Evolutionary conservation across 1,284 basidiomycete genomes (phyloP).

Genomic region (Marasmius tenuissimus): DNA sequence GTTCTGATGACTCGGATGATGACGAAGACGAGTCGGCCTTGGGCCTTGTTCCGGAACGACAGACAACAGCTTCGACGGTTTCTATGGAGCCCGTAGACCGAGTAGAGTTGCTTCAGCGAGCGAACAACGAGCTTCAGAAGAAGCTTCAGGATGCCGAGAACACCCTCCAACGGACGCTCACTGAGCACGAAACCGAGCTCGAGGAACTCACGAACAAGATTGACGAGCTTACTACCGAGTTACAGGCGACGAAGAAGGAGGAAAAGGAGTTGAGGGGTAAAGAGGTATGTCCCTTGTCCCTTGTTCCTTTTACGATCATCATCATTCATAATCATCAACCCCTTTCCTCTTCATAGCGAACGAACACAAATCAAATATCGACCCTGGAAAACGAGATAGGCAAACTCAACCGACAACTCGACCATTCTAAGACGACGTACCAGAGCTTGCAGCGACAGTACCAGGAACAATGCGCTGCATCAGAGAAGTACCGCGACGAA

Average conservation of each 20-base stretch:
- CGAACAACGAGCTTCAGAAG: slow-evolving; percentile 71
- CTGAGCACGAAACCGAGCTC: slow-evolving; percentile 75
- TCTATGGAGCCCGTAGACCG: slow-evolving; percentile 67
- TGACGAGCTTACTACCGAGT: slow-evolving; percentile 73
- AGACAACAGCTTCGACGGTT: slow-evolving; percentile 53
- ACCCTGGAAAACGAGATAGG: slow-evolving; percentile 77
- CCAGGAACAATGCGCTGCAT: slow-evolving; percentile 79
- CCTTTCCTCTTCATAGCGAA: slow-evolving; percentile 40
- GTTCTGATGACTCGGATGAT: slow-evolving; percentile 17
- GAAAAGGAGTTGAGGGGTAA: slow-evolving; percentile 86
- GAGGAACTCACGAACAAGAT: slow-evolving; percentile 72
- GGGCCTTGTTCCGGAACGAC: slow-evolving; percentile 60
- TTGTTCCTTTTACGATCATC: not conserved
- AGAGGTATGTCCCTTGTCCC: slow-evolving; percentile 52
- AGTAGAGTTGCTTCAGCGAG: slow-evolving; percentile 66
- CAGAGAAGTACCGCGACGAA: slow-evolving; percentile 71
- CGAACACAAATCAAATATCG: slow-evolving; percentile 62
- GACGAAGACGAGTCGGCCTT: slow-evolving; percentile 54
- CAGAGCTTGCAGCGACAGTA: slow-evolving; percentile 81
- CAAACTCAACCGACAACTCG: slow-evolving; percentile 70
- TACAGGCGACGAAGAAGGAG: slow-evolving; percentile 76
- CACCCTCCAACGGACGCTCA: slow-evolving; percentile 61
- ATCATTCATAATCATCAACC: slow-evolving; percentile 1
- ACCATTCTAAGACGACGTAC: slow-evolving; percentile 68
- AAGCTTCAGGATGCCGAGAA: slow-evolving; percentile 75